Evolutionary conservation across 2,329 filamentous ascomycete genomes (phyloP).

Genomic region (Penicillium sp.): DNA sequence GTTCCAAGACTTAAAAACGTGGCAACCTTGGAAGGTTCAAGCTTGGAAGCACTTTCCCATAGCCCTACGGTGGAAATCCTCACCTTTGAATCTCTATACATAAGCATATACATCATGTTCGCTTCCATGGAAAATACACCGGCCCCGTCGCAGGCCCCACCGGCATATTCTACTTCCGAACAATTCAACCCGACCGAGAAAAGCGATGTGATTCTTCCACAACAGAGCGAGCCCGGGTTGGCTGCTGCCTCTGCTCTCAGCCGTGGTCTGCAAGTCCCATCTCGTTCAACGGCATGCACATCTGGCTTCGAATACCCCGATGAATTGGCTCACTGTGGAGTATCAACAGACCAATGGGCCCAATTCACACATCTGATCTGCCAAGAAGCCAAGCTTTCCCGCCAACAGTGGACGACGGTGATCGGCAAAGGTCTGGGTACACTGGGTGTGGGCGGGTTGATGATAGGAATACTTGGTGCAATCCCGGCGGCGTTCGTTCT

Average conservation of each 20-base stretch:
- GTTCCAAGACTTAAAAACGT: too few relatives aligned
- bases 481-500: conserved; percentile 31
- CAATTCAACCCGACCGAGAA: conserved; percentile 9
- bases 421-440: conserved; percentile 32
- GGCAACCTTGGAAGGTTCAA: too few relatives aligned
- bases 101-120: too few relatives aligned
- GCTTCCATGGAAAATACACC: background rate
- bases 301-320: conserved; percentile 36
- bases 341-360: conserved; percentile 27
- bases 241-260: conserved; percentile 19
- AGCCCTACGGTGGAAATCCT: background rate
- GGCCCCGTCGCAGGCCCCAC: conserved; percentile 2
- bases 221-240: conserved; percentile 21
- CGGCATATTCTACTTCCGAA: conserved; percentile 10
- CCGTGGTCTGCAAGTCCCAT: conserved; percentile 35
- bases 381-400: conserved; percentile 29
- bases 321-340: conserved; percentile 21
- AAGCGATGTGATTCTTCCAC: conserved; percentile 14
- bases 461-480: conserved; percentile 32
- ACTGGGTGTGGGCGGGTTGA: conserved; percentile 32
- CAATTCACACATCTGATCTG: conserved; percentile 32
- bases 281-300: conserved; percentile 24
- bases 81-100: background rate
- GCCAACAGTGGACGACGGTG: conserved; percentile 32
- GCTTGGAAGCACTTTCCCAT: too few relatives aligned